These are phyloP conservation scores for Trametes punicea DNA, from an alignment of 768 basidiomycete species.

Conservation along the genomic window DNA sequence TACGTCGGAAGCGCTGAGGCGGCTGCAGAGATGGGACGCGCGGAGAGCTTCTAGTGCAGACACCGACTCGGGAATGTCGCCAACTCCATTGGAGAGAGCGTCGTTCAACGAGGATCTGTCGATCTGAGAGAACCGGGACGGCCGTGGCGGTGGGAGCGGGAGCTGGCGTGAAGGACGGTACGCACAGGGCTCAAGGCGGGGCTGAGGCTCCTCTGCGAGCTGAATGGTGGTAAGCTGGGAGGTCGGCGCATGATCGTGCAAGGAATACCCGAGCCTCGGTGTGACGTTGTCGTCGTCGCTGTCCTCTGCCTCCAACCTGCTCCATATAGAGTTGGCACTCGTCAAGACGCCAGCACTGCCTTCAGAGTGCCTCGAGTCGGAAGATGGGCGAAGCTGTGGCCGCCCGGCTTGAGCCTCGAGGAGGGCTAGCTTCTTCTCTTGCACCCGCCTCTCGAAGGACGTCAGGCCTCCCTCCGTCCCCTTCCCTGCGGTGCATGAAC, in stretches of 20 bases:
- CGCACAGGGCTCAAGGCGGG: no score
- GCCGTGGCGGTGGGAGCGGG: constrained; percentile 4
- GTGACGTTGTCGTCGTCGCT: constrained; percentile 16
- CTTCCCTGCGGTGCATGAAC: background rate
- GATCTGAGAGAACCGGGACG: background rate
- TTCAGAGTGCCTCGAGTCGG: background rate
- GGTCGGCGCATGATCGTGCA: background rate
- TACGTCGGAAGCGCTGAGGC: background rate
- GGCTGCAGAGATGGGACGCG: background rate
- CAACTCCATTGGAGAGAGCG: background rate
- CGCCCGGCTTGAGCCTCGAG: background rate
- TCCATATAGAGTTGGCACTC: background rate
- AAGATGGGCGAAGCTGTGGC: background rate
- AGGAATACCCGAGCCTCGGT: constrained; percentile 11
- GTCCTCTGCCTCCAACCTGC: background rate
- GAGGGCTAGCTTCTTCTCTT: constrained; percentile 16
- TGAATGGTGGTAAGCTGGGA: no score
- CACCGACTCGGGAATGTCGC: constrained; percentile 1
- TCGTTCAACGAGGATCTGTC: background rate
- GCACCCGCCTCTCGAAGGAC: constrained; percentile 18
- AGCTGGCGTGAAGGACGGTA: constrained; percentile 6
- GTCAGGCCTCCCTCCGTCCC: background rate
- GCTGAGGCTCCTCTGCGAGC: no score
- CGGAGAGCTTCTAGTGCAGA: constrained; percentile 13
- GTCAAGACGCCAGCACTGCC: background rate